Evolutionary conservation across 2,329 filamentous ascomycete species (phyloP), one percentile per base, ranked within the genome.

Genomic region (Cordyceps fumosorosea): DNA sequence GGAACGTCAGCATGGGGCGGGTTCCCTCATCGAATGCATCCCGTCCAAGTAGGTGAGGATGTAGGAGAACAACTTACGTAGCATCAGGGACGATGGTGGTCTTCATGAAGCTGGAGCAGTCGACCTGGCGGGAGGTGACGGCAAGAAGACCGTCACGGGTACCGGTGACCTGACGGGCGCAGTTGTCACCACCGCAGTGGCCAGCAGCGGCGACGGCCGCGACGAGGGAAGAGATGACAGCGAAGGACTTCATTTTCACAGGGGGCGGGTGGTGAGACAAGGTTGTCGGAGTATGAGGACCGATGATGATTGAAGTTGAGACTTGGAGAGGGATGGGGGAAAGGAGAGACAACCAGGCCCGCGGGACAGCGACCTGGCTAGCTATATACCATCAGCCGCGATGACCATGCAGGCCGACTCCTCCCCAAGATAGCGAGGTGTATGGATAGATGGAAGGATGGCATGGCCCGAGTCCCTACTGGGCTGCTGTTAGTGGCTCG

Each of bases 111-210:
- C 70, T 76, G 60, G 73, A 69, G 70, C 77, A 79, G 69, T 75
- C 73, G 66, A 72, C 70, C 65, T 74, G 69, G 67, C 77, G 76
- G 40, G 69, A 68, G 47, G 69, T 68, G 42, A 74, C 61, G 62
- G 74, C 68, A 26, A 66, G 63, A 58, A 78, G 72, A 44, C 75
- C 75, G 20, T 65, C 67, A 26, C 75, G 72, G 60, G 76, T 79
- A 63, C 77, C 77, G 48, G 77, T 79, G 64, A 80, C 74, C 63
- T 76, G 74, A 55, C 77, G 76, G 71, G 77, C 77, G 73, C 77
- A 80, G 73, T 79, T 80, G 73, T 80, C 76, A 67, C 73, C 76
- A 64, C 70, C 65, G 69, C 75, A 78, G 62, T 64, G 68, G 67
- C 69, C 68, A 61, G 73, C 76, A 55, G 75, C 66, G 66, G 73